Evolutionary conservation across 306 rosid species (phyloP).

Genomic region (Quillaja saponaria): DNA sequence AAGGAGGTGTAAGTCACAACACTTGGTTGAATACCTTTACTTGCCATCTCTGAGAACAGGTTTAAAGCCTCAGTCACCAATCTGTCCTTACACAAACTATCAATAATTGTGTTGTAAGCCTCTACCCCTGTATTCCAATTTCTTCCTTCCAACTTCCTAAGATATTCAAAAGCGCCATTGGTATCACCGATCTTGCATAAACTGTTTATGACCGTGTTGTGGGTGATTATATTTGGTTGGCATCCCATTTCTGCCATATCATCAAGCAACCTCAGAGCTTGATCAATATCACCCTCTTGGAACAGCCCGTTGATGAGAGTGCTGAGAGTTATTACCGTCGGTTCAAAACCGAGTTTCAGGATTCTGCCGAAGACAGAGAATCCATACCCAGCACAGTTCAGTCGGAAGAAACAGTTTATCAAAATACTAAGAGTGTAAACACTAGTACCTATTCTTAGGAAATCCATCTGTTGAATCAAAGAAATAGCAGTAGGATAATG

Average conservation of each 20-base stretch:
- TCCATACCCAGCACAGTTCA: conserved; percentile 26
- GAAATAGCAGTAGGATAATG: conserved; percentile 23
- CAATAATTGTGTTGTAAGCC: conserved; percentile 32
- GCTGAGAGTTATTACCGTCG: conserved; percentile 31
- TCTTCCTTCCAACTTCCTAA: conserved; percentile 31
- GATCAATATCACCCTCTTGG: conserved; percentile 26
- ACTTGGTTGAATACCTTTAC: conserved; percentile 5
- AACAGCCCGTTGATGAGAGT: conserved; percentile 39
- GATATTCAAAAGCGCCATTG: conserved; percentile 24
- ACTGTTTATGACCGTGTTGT: conserved; percentile 38
- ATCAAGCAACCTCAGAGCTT: conserved; percentile 24
- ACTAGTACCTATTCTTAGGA: conserved; percentile 21
- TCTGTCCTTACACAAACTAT: conserved; percentile 43
- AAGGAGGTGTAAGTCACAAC: conserved; percentile 19
- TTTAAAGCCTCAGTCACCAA: conserved; percentile 8
- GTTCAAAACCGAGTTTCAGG: conserved; percentile 43
- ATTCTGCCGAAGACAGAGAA: conserved; percentile 32
- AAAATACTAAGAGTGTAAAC: conserved; percentile 25
- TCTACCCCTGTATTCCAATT: conserved; percentile 25
- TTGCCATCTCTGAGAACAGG: background rate
- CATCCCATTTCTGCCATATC: conserved; percentile 30
- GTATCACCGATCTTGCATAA: conserved; percentile 47
- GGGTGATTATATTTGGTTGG: conserved; percentile 16
- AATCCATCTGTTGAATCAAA: conserved; percentile 32
- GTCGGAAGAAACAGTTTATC: conserved; percentile 40